A percentile compares a stretch with the other conserved stretches of the same genome.
phyloP scores from a whole-genome alignment of 2,329 filamentous ascomycete genomes.

The Chrysoporthe austroafricana region DNA sequence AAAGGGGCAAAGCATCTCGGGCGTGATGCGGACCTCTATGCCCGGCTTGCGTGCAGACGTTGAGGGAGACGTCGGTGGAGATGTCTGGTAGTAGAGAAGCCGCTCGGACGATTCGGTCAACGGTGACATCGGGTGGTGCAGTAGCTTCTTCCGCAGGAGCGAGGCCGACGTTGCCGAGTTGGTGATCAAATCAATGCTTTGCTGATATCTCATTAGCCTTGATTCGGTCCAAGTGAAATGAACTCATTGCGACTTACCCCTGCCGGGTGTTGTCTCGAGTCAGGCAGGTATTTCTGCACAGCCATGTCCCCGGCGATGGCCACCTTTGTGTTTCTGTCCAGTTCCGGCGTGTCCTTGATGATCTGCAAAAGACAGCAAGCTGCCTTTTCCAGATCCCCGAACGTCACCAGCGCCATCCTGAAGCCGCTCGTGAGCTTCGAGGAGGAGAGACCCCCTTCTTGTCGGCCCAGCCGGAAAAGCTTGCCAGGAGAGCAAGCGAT shows the following conservation, averaged over 20 bases:
- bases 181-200: constrained; percentile 27
- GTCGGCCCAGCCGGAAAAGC: constrained; percentile 6
- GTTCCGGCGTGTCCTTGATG: constrained; percentile 29
- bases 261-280: constrained; percentile 21
- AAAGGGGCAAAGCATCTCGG: constrained; percentile 29
- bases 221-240: neutral
- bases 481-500: constrained; percentile 2
- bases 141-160: constrained; percentile 27
- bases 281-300: constrained; percentile 22
- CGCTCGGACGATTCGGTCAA: constrained; percentile 23
- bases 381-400: constrained; percentile 26
- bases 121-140: constrained; percentile 27
- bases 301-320: constrained; percentile 27
- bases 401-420: constrained; percentile 15
- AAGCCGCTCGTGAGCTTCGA: neutral
- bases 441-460: neutral
- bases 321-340: constrained; percentile 24
- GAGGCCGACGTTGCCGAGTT: constrained; percentile 28
- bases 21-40: constrained; percentile 28
- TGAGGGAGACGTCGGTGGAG: constrained; percentile 15
- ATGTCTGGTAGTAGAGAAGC: constrained; percentile 27
- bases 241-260: constrained; percentile 16
- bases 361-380: constrained; percentile 28
- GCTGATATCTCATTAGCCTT: constrained; percentile 15
- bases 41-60: constrained; percentile 16